Percentiles rank a stretch among this genome's conserved stretches.
Conservation (phyloP, 495 filamentous ascomycete genomes). For the Talaromyces proteolyticus region DNA sequence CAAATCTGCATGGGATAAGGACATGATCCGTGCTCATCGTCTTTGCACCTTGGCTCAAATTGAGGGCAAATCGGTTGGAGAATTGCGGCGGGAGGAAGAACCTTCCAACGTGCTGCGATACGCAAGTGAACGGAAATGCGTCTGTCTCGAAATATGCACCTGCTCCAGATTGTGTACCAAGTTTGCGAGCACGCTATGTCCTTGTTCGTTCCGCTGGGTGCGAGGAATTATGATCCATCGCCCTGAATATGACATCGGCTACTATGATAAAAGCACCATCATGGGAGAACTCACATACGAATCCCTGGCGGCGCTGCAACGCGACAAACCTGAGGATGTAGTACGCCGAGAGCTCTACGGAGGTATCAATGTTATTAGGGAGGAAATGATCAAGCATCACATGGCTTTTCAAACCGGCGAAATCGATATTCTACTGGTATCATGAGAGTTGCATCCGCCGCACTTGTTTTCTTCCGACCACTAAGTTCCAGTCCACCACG, state of each 20-base stretch:
- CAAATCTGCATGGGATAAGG: slow-evolving; percentile 12
- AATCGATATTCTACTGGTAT: no score
- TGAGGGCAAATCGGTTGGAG: slow-evolving; percentile 26
- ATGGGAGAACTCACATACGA: slow-evolving; percentile 3
- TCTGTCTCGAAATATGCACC: slow-evolving; percentile 24
- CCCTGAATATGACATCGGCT: background rate
- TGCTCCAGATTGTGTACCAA: slow-evolving; percentile 27
- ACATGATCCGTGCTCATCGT: slow-evolving; percentile 24
- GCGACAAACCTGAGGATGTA: background rate
- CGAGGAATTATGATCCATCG: slow-evolving; percentile 8
- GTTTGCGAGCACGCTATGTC: slow-evolving; percentile 21
- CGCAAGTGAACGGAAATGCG: slow-evolving; percentile 26
- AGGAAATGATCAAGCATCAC: slow-evolving; percentile 7
- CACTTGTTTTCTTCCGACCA: no score
- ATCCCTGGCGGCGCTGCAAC: background rate
- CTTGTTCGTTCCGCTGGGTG: slow-evolving; percentile 30
- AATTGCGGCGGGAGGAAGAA: slow-evolving; percentile 22
- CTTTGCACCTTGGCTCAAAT: slow-evolving; percentile 22
- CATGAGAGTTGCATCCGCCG: no score
- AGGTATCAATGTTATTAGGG: slow-evolving; percentile 1
- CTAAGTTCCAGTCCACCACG: no score
- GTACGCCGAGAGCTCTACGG: background rate
- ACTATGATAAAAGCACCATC: slow-evolving; percentile 1
- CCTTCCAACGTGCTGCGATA: slow-evolving; percentile 13
- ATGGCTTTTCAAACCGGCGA: no score